Base-by-base conservation (phyloP, 169 alveolate genomes). In the Plasmodium adleri region DNA sequence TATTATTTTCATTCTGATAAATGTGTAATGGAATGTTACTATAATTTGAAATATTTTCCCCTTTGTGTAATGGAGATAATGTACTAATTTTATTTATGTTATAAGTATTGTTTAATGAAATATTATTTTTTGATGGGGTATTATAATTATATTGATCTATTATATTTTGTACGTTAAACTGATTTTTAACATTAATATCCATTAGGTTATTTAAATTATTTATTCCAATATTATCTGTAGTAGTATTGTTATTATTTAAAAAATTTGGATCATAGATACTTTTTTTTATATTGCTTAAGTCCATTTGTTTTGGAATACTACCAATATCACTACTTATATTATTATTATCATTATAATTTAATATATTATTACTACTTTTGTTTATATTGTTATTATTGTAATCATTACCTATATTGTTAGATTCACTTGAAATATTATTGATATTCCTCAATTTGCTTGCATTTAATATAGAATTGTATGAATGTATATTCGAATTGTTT, bases 81-180 rank as follows among this genome's bases (percentile, higher is more conserved):
- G 56, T 60, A 1, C 56, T 54, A 26, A 26, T 12, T 22, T 86
- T 22, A 56, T 56, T 28, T 68, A 72, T 8, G 58, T 49, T 58
- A 72, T 56, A 50, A 45, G 22, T 10, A n/a, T 64, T 49, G 15
- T 64, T 49, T 43, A 59, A 72, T 10, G 74, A 47, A 39, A 64
- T 52, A 59, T 59, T 86, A 49, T 67, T 28, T 28, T 58, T 47
- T 47, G 60, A 52, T 10, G 20, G 32, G 32, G 71, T 74, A 43
- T 56, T 72, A 47, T 86, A 86, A 66, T 86, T 86, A 20, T 86
- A 86, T 52, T 86, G 71, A 43, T 86, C 76, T 67, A 86, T 24
- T 52, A 86, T 59, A 52, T 86, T 52, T 52, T 86, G 92, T 52
- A 86, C 87, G 43, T 86, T 86, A 66, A 86, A 86, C 22, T 70